Evolutionary conservation across 768 basidiomycete species (phyloP).

Genomic region (Naganishia vishniacii): DNA sequence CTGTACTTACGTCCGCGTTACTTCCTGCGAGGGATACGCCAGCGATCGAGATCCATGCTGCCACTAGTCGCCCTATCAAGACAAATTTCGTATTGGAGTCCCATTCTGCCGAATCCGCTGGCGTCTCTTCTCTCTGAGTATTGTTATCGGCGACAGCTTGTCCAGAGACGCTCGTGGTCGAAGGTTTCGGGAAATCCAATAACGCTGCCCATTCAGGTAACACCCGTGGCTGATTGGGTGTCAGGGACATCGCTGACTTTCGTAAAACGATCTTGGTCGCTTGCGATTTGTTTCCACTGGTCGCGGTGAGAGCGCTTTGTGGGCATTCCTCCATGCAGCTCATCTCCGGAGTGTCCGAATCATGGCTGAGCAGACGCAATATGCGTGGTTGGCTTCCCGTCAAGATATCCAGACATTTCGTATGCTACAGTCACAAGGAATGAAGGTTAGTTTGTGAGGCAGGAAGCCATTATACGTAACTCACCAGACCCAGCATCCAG

Average conservation of each 20-base stretch:
- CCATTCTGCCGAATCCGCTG: too few species aligned
- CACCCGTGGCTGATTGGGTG: not conserved
- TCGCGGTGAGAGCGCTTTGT: not conserved
- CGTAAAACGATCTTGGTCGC: not conserved
- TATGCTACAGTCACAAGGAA: conserved; percentile 6
- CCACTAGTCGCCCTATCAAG: conserved; percentile 1
- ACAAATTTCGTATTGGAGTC: not conserved
- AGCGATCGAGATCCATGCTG: conserved; percentile 6
- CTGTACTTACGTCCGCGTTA: conserved; percentile 5
- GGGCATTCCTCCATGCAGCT: too few species aligned
- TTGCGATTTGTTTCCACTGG: not conserved
- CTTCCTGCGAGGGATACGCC: not conserved
- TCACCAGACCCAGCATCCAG: conserved; percentile 15
- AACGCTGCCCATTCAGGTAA: conserved; percentile 1
- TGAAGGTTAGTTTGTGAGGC: not conserved
- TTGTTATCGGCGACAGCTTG: too few species aligned
- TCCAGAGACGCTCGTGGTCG: not conserved
- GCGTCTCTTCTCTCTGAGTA: not conserved
- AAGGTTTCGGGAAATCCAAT: conserved; percentile 1
- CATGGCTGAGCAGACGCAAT: not conserved
- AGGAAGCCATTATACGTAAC: not conserved
- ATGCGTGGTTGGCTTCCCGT: not conserved
- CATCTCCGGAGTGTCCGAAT: not conserved
- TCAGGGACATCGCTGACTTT: too few species aligned
- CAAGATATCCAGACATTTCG: conserved; percentile 6